Evolutionary conservation across 2,329 filamentous ascomycete genomes (phyloP), one percentile per base, ranked within the genome.

Genomic region (Venturia asperata): DNA sequence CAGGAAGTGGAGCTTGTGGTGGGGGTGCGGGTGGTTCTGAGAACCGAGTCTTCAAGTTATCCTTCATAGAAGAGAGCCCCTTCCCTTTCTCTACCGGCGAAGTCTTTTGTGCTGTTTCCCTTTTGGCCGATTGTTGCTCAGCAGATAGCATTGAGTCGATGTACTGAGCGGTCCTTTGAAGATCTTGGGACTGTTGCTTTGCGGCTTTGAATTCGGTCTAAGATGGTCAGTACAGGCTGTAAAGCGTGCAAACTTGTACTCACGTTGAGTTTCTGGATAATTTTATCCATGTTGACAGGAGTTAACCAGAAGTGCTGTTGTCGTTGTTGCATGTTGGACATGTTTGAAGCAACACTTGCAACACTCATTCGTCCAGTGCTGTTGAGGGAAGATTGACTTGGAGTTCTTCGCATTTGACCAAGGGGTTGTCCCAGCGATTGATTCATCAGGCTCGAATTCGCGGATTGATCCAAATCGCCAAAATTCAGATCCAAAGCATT

Each of bases 1-100:
- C 92, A 0, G 93, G 93, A 6, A 97, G 80, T 17, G 93, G 93
- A 70, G 96, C 92, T 70, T 96, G 92, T 37, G 93, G 93, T 34
- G 93, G 93, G 9, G 93, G 93, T 27, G 92, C 93, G 4, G 93
- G 93, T 62, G 93, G 93, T 66, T 97, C 92, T 1, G 91, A 94
- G 74, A 97, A 97, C 63, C 92, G 85, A 5, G 90, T 85, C 71
- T 94, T 93, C 49, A 87, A 80, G 72, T 96, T 92, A 24, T 86
- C 78, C 69, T 91, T 88, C 60, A 77, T 73, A 6, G 79, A 79
- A 13, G 78, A 76, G 67, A 78, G 71, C 67, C 72, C 75, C 69
- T 55, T 47, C 39, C 49, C 34, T 10, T 60, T 56, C 9, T 64
- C 62, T 62, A 78, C 67, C 5, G 73, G 72, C 1, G 78, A 78